These are phyloP conservation scores for Saksenaea oblongispora DNA, from an alignment of 371 early-diverging fungal species.

Conservation along the genomic window DNA sequence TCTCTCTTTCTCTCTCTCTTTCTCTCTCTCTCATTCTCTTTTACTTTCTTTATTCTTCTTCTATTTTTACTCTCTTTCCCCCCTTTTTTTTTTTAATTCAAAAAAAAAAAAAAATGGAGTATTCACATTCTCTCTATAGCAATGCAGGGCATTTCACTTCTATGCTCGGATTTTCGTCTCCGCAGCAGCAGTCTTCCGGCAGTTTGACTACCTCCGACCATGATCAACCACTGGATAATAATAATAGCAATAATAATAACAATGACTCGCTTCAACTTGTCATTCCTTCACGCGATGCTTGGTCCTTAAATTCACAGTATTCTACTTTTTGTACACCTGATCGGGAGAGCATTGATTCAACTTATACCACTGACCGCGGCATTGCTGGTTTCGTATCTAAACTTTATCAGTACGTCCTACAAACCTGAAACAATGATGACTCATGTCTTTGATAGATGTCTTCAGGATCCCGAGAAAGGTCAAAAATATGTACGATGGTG, in stretches of 20 bases:
- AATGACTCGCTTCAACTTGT: not conserved
- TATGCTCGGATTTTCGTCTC: constrained; percentile 4
- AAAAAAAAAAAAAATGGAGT: not conserved
- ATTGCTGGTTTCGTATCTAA: constrained; percentile 54
- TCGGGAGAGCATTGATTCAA: not conserved
- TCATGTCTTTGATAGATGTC: constrained; percentile 28
- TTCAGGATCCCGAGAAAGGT: constrained; percentile 37
- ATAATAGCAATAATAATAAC: too few relatives aligned
- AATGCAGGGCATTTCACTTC: not conserved
- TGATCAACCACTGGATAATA: not conserved
- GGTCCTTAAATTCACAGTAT: not conserved
- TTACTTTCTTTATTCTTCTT: not conserved
- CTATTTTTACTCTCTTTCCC: not conserved
- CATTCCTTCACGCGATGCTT: not conserved
- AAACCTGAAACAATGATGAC: not conserved
- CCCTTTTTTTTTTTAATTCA: not conserved
- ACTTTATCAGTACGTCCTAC: constrained; percentile 41
- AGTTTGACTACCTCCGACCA: not conserved
- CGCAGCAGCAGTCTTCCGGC: constrained; percentile 3
- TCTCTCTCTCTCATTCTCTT: not conserved
- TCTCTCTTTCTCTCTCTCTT: not conserved
- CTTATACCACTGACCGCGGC: constrained; percentile 32
- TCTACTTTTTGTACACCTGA: not conserved
- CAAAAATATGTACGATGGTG: constrained; percentile 50
- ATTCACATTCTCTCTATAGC: not conserved